Conservation (phyloP, 441 rosid species). For the Hura crepitans region DNA sequence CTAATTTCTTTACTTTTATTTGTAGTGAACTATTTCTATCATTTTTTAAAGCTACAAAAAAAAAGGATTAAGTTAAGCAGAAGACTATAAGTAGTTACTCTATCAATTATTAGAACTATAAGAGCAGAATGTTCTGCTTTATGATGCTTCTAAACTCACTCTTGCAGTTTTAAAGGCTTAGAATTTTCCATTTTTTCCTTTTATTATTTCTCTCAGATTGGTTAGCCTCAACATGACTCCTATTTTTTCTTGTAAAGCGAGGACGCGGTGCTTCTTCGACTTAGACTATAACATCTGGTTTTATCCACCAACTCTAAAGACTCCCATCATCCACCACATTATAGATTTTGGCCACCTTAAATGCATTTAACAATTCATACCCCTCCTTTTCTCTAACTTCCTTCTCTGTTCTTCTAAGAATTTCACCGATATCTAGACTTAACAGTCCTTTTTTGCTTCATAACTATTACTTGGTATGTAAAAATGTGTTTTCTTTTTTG, state of each 20-base stretch:
- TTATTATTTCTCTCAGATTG: conserved; percentile 64
- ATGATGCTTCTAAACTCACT: conserved; percentile 71
- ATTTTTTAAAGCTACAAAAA: no score
- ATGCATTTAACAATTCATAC: conserved; percentile 86
- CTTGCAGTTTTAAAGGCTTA: conserved; percentile 60
- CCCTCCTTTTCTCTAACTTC: conserved; percentile 56
- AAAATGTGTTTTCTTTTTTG: conserved; percentile 87
- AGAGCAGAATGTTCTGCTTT: conserved; percentile 66
- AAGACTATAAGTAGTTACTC: conserved; percentile 86
- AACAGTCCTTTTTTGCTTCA: conserved; percentile 82
- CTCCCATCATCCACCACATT: conserved; percentile 92
- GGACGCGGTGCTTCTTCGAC: conserved; percentile 94
- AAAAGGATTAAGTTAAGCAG: no score
- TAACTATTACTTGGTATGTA: no score
- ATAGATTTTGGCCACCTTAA: conserved; percentile 96
- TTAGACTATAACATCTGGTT: conserved; percentile 79
- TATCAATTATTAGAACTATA: conserved; percentile 67
- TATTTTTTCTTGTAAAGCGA: conserved; percentile 87
- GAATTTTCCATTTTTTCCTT: conserved; percentile 81
- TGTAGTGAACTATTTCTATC: no score
- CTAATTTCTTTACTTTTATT: no score
- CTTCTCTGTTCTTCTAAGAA: conserved; percentile 92
- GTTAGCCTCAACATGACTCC: conserved; percentile 82
- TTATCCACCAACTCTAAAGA: conserved; percentile 99
- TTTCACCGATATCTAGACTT: conserved; percentile 96